phyloP scores from a whole-genome alignment of 208 protist species.

The Baffinella frigidus region DNA sequence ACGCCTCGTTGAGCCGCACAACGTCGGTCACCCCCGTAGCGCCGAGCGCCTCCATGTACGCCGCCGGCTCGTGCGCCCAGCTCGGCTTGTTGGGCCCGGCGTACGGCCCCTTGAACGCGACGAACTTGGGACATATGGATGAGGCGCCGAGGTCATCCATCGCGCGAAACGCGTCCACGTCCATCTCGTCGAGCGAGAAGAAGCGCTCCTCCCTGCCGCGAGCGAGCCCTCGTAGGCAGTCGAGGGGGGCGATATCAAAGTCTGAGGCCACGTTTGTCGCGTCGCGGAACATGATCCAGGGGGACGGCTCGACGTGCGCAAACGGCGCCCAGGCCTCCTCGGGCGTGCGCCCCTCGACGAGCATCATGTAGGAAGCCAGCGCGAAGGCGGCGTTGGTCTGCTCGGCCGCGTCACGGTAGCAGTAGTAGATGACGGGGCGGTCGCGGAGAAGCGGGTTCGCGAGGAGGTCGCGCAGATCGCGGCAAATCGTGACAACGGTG shows the following conservation, averaged over 20 bases:
- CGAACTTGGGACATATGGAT: background rate
- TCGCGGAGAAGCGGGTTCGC: background rate
- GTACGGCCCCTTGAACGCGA: constrained; percentile 4
- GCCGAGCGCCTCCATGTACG: background rate
- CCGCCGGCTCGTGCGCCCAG: background rate
- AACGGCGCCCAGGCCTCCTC: background rate
- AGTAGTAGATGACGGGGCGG: background rate
- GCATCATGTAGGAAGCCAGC: background rate
- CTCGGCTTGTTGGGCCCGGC: background rate
- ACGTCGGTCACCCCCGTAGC: background rate
- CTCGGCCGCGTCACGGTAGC: background rate
- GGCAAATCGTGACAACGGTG: background rate
- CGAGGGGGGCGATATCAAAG: background rate
- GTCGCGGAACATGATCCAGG: background rate
- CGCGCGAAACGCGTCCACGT: background rate
- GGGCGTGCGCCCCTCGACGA: background rate
- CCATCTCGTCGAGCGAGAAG: background rate
- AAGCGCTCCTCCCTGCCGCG: background rate
- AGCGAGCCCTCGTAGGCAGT: background rate
- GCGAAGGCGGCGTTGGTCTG: background rate
- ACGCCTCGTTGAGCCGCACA: constrained; percentile 39
- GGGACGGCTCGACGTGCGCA: background rate
- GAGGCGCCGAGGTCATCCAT: background rate
- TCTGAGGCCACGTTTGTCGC: background rate
- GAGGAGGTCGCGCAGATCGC: background rate